Base-by-base conservation (phyloP, 2,329 filamentous ascomycete genomes). In the Fusarium pseudograminearum region DNA sequence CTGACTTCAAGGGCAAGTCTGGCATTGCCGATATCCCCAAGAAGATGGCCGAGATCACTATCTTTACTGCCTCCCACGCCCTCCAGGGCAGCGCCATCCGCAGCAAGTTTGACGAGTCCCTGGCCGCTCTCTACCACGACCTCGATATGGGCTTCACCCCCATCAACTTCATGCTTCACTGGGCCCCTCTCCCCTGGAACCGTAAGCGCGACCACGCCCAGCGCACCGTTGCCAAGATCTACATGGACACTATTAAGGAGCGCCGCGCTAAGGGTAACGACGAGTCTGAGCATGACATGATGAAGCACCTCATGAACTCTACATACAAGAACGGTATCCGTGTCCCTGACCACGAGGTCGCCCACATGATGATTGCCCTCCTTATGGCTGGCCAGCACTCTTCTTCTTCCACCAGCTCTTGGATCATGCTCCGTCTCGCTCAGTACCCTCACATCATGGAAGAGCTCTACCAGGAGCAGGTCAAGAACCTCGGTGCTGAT, bases 371-470 rank as follows among this genome's bases (percentile, higher is more conserved):
- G 92, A 97, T 97, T 80, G 93, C 93, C 8, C 86, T 97, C 24
- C 88, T 97, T 67, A 97, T 97, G 93, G 93, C 93, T 62, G 93
- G 93, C 58, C 93, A 97, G 78, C 93, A 97, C 83, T 95, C 92
- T 4, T 95, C 93, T 4, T 93, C 93, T 6, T 93, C 93, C 22
- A 94, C 92, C 40, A 90, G 89, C 74, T 88, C 93, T 40, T 97
- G 93, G 93, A 94, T 97, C 75, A 86, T 96, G 78, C 86, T 97
- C 41, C 91, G 90, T 70, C 88, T 97, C 38, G 93, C 93, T 28
- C 87, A 91, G 64, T 86, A 91, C 74, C 93, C 93, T 15, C 85
- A 94, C 20, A 88, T 97, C 65, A 85, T 91, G 74, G 92, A 97
- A 73, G 92, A 95, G 73, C 87, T 97, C 16, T 92, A 94, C 76